Evolutionary conservation across 2,329 filamentous ascomycete species (phyloP), one percentile per base, ranked within the genome.

Genomic region (Microdochium trichocladiopsis): DNA sequence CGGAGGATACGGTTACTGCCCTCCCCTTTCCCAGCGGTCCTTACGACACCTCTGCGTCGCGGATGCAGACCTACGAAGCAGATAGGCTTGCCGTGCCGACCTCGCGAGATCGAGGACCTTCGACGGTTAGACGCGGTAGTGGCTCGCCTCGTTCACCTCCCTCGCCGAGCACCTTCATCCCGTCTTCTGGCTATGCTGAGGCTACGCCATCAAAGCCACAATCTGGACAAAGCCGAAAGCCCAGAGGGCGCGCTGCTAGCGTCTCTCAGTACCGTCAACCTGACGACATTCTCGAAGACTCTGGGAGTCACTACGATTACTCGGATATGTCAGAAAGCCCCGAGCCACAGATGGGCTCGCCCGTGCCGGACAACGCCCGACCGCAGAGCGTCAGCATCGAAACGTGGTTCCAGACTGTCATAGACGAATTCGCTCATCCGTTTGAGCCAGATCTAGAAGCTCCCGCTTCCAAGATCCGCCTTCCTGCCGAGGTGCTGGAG

Each of bases 401-500:
- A 53, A 56, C 55, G 28, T 63, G 57, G 60, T 54, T 59, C 21
- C 57, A 57, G 52, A 61, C 55, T 25, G 63, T 50, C 49, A 53
- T 60, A 52, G 61, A 63, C 49, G 59, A 51, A 28, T 61, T 59
- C 50, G 51, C 61, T 9, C 60, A 64, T 48, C 55, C 56, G 11
- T 55, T 57, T 23, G 60, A 60, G 22, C 52, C 58, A 24, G 53
- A 49, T 25, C 49, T 31, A 25, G 60, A 61, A n/a, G 58, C 57
- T 25, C 64, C 55, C 62, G 63, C 51, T 55, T 63, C 66, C 10
- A 67, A 70, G 3, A 68, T 82, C 5, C 79, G 76, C 1, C 67
- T 83, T 0, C 77, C 79, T 0, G 72, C 75, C 1, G 72, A 81
- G 24, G 70, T 80, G 2, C 63, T 82, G 41, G 79, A 83, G 53